A percentile compares a stretch with the other conserved stretches of the same genome.
phyloP scores from a whole-genome alignment of 2,329 filamentous ascomycete species.

The Atkinsonella hypoxylon region DNA sequence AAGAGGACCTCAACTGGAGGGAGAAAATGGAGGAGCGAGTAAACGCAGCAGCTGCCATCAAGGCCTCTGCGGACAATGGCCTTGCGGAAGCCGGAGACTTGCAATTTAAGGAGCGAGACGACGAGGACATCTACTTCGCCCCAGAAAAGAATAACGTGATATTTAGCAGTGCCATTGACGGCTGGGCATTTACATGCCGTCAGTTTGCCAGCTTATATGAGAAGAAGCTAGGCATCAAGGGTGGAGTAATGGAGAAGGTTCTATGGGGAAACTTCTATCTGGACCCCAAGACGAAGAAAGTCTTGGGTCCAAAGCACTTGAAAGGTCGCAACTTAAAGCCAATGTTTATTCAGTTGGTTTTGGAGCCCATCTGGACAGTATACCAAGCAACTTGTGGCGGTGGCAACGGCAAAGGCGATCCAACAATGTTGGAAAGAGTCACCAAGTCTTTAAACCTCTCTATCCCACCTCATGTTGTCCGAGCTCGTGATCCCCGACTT shows the following conservation, averaged over 20 bases:
- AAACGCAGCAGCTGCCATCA: conserved; percentile 55
- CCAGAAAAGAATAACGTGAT: conserved; percentile 99
- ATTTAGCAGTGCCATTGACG: conserved; percentile 92
- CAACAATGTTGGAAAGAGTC: conserved; percentile 78
- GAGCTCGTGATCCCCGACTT: conserved; percentile 72
- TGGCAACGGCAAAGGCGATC: conserved; percentile 72
- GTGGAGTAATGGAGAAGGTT: conserved; percentile 77
- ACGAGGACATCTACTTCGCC: conserved; percentile 95
- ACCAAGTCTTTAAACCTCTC: conserved; percentile 80
- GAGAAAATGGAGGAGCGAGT: conserved; percentile 83
- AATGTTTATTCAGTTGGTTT: conserved; percentile 92
- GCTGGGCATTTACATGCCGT: conserved; percentile 96
- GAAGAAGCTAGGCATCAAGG: conserved; percentile 92
- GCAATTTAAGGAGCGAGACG: conserved; percentile 80
- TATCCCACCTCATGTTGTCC: conserved; percentile 71
- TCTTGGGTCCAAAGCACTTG: conserved; percentile 80
- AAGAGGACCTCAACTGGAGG: conserved; percentile 92
- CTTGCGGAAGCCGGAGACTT: conserved; percentile 44
- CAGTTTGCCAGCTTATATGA: conserved; percentile 92
- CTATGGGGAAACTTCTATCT: conserved; percentile 96
- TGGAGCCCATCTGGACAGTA: conserved; percentile 92
- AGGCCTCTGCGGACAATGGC: conserved; percentile 38
- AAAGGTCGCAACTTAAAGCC: conserved; percentile 88
- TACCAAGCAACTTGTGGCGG: conserved; percentile 84
- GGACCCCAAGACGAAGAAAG: conserved; percentile 92